Evolutionary conservation across 2,329 filamentous ascomycete genomes (phyloP), one percentile per base, ranked within the genome.

Genomic region (Penicillium sp.): DNA sequence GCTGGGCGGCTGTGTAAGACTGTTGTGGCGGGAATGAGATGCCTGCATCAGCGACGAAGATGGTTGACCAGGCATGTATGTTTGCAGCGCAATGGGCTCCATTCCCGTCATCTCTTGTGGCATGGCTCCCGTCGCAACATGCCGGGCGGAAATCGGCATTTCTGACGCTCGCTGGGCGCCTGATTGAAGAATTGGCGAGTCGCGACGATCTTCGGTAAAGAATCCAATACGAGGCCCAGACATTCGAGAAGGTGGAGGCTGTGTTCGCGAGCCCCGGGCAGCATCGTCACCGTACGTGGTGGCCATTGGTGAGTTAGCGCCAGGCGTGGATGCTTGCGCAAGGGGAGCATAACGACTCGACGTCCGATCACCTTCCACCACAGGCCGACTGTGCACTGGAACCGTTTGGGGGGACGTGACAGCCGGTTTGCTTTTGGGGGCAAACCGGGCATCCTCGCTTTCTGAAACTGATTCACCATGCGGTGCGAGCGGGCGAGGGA

Each of bases 161-260:
- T 70, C 66, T 52, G 62, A 63, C 9, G 57, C 43, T n/a, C 58
- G 60, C 39, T 59, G 41, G 12, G 56, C 52, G 11, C 57, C 45
- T 40, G 64, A 62, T 27, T 59, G 44, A 29, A 66, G 39, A 24
- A 59, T 47, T 4, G 60, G 49, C 38, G 61, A 55, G 13, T 71
- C 69, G 32, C 66, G 59, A 26, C 66, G 58, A 6, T 72, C 70
- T 9, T 75, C 72, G 28, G 66, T 66, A 48, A 75, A 75, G 41
- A 71, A 72, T 35, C 73, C 73, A 45, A 68, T 48, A 27, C 66
- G 69, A 7, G 73, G 73, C n/a, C 73, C 73, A 50, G 63, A 64
- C 35, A 64, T 54, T 27, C 65, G 64, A 34, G 40, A 43, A 6
- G 40, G 13, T 24, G 59, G 59, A 11, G 63, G 49, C 36, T 70